Conservation (phyloP, 306 rosid genomes). For the Lagenaria siceraria region DNA sequence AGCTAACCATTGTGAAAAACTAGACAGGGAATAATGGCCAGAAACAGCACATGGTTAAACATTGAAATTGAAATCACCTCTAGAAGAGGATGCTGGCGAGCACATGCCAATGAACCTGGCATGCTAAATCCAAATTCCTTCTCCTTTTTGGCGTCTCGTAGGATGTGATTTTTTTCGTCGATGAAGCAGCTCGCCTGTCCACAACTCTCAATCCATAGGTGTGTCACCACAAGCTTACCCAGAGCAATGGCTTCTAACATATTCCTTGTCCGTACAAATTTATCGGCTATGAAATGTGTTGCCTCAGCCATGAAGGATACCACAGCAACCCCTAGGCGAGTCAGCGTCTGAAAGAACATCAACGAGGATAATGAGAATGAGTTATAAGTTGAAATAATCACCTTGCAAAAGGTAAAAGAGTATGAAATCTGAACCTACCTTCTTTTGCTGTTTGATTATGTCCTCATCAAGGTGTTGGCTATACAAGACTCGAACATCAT, state of each 20-base stretch:
- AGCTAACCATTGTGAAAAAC: not conserved
- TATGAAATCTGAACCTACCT: slow-evolving; percentile 34
- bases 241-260: slow-evolving; percentile 88
- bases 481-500: slow-evolving; percentile 59
- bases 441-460: slow-evolving; percentile 72
- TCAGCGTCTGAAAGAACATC: slow-evolving; percentile 43
- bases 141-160: slow-evolving; percentile 79
- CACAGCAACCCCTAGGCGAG: slow-evolving; percentile 54
- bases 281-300: slow-evolving; percentile 83
- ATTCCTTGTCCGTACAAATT: slow-evolving; percentile 81
- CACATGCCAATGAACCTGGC: slow-evolving; percentile 67
- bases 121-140: slow-evolving; percentile 82
- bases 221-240: slow-evolving; percentile 91
- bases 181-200: slow-evolving; percentile 86
- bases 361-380: slow-evolving; percentile 19
- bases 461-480: slow-evolving; percentile 70
- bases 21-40: slow-evolving; percentile 7
- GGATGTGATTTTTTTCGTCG: slow-evolving; percentile 65
- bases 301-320: slow-evolving; percentile 69
- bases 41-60: slow-evolving; percentile 8
- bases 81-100: slow-evolving; percentile 56
- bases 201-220: slow-evolving; percentile 83
- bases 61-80: slow-evolving; percentile 25
- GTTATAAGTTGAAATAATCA: slow-evolving; percentile 2
- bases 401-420: slow-evolving; percentile 1